phyloP scores from a whole-genome alignment of 495 filamentous ascomycete genomes.

The Collariella sp. region DNA sequence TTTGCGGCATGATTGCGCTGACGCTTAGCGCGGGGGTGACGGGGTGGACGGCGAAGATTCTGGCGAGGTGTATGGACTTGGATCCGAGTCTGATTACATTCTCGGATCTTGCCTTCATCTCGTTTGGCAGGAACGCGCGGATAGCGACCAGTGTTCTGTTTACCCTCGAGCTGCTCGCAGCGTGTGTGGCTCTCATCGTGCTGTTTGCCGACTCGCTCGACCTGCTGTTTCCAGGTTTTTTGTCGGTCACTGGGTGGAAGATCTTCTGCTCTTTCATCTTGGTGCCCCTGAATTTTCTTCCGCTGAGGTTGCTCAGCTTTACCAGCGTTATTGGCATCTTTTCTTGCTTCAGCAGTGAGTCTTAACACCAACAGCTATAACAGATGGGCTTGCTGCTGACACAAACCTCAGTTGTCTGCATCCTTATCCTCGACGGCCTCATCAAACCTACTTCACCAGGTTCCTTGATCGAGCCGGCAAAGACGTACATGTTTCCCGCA shows the following conservation, averaged over 20 bases:
- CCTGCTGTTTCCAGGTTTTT: slow-evolving; percentile 59
- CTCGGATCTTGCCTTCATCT: slow-evolving; percentile 86
- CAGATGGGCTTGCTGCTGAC: neutral
- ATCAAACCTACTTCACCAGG: slow-evolving; percentile 73
- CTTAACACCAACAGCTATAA: neutral
- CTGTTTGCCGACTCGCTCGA: slow-evolving; percentile 88
- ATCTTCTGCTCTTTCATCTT: slow-evolving; percentile 73
- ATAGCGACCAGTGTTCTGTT: slow-evolving; percentile 78
- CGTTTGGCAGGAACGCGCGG: slow-evolving; percentile 77
- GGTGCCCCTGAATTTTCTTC: slow-evolving; percentile 77
- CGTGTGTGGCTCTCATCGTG: slow-evolving; percentile 84
- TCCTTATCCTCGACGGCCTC: slow-evolving; percentile 77
- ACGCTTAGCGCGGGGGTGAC: slow-evolving; percentile 64
- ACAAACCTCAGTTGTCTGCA: slow-evolving; percentile 55
- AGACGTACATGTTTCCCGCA: slow-evolving; percentile 66
- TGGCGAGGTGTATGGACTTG: slow-evolving; percentile 83
- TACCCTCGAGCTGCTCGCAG: slow-evolving; percentile 76
- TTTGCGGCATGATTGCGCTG: slow-evolving; percentile 73
- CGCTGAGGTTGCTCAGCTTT: slow-evolving; percentile 75
- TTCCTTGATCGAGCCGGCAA: slow-evolving; percentile 74
- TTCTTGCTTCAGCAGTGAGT: slow-evolving; percentile 76
- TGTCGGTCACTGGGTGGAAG: slow-evolving; percentile 73
- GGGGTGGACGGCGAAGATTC: slow-evolving; percentile 74
- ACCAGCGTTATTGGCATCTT: slow-evolving; percentile 87
- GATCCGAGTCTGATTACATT: slow-evolving; percentile 71